Conservation (phyloP, 1,139 yeast genomes). For the Chernovozyma sophiae-reginae region DNA sequence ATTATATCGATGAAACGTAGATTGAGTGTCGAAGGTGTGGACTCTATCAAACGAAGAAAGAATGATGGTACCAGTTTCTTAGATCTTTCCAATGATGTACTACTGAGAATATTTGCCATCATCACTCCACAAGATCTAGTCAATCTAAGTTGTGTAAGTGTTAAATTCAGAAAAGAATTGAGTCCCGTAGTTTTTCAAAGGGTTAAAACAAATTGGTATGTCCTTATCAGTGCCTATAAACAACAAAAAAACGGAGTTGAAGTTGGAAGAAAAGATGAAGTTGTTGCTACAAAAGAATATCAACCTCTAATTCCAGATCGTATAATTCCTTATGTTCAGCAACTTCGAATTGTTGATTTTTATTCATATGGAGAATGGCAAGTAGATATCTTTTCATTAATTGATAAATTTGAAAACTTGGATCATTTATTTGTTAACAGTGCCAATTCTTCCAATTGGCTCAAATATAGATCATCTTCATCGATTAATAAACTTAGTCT, state of each 20-base stretch:
- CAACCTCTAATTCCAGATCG: not conserved
- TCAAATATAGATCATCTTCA: slow-evolving; percentile 28
- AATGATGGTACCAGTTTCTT: slow-evolving; percentile 7
- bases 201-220: slow-evolving; percentile 30
- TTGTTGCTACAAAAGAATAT: not conserved
- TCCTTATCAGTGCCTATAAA: slow-evolving; percentile 13
- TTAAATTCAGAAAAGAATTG: slow-evolving; percentile 18
- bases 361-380: slow-evolving; percentile 44
- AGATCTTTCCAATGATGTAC: slow-evolving; percentile 26
- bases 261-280: not conserved
- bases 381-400: slow-evolving; percentile 23
- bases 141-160: slow-evolving; percentile 20
- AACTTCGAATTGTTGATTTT: slow-evolving; percentile 28
- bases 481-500: slow-evolving; percentile 20
- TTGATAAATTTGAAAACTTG: slow-evolving; percentile 20
- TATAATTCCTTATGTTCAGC: slow-evolving; percentile 1
- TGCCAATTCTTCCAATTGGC: slow-evolving; percentile 39
- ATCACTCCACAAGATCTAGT: slow-evolving; percentile 19
- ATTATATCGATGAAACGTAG: slow-evolving; percentile 1
- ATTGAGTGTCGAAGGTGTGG: slow-evolving; percentile 1
- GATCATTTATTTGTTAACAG: slow-evolving; percentile 26
- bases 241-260: not conserved
- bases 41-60: not conserved
- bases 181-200: slow-evolving; percentile 19
- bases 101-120: slow-evolving; percentile 18